phyloP scores from a whole-genome alignment of 2,329 filamentous ascomycete genomes.

The Hymenoscyphus fructigenus region DNA sequence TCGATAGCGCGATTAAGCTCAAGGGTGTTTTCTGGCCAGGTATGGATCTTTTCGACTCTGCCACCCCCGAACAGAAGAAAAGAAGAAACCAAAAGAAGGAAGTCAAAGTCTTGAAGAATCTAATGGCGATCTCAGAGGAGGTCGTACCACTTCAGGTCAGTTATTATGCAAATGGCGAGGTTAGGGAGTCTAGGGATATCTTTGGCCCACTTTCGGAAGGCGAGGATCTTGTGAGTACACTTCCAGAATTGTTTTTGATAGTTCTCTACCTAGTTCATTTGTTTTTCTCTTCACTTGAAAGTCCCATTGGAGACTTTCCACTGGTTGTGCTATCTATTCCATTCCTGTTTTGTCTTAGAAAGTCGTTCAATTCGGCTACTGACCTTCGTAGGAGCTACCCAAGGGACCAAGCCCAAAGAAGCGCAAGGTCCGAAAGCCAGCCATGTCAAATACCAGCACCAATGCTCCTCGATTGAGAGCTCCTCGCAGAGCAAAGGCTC shows the following conservation, averaged over 20 bases:
- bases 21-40: slow-evolving; percentile 76
- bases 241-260: not conserved
- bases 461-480: slow-evolving; percentile 30
- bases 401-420: slow-evolving; percentile 32
- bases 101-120: slow-evolving; percentile 64
- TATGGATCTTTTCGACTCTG: slow-evolving; percentile 80
- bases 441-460: slow-evolving; percentile 25
- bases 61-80: slow-evolving; percentile 68
- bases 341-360: not conserved
- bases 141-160: slow-evolving; percentile 66
- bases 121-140: slow-evolving; percentile 62
- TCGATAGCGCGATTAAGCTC: slow-evolving; percentile 41
- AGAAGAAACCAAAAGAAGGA: slow-evolving; percentile 79
- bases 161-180: slow-evolving; percentile 52
- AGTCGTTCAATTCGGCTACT: not conserved
- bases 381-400: not conserved
- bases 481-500: slow-evolving; percentile 17
- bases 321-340: not conserved
- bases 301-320: not conserved
- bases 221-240: slow-evolving; percentile 36
- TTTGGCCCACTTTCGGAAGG: slow-evolving; percentile 56
- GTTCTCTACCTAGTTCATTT: not conserved
- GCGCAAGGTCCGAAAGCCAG: slow-evolving; percentile 29
- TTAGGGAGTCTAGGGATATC: slow-evolving; percentile 55
- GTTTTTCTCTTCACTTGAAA: not conserved